Base-by-base conservation (phyloP, 1,139 yeast species). In the Kodamaea arcana region DNA sequence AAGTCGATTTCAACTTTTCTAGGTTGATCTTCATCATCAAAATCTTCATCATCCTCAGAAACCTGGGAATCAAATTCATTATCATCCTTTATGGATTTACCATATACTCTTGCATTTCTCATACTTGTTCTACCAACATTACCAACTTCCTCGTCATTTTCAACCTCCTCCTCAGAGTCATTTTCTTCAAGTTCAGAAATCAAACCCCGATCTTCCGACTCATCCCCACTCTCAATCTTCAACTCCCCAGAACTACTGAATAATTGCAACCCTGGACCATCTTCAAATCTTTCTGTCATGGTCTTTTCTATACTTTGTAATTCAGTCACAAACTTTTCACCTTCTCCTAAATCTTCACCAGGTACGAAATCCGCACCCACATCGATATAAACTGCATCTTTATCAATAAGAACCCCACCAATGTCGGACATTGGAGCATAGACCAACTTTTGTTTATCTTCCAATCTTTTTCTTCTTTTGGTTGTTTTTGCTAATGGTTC, bases 341-440 rank as follows among this genome's bases (percentile, higher is more conserved):
- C 74, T 56, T 95, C 90, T 27, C 95, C 95, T 50, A 69, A 72
- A 45, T 83, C 87, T 32, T 51, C 56, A 31, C 84, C 88, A 4
- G 77, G 70, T 14, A 74, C 78, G 55, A 84, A 84, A 54, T 65
- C 78, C 62, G 68, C 65, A 3, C 96, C 97, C 31, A 90, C 82
- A 54, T 94, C 97, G 43, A 94, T 87, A 52, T 90, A 86, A 2
- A 94, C 98, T 3, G 98, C 97, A 66, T 94, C 98, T 54, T 83
- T 90, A 62, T 94, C 99, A 42, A 94, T 88, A 44, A 92, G 69
- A 24, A 94, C 94, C 54, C 99, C 99, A 37, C 97, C 97, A 17
- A 92, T 97, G 60, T 94, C 97, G 33, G 97, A 86, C 98, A 94
- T 92, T 35, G 99, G 99, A 0, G 98, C 99, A 57, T 94, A 94